A percentile compares a stretch with the other conserved stretches of the same genome.
Evolutionary conservation across 306 rosid genomes (phyloP).

Genomic region (Fragaria nilgerrensis): DNA sequence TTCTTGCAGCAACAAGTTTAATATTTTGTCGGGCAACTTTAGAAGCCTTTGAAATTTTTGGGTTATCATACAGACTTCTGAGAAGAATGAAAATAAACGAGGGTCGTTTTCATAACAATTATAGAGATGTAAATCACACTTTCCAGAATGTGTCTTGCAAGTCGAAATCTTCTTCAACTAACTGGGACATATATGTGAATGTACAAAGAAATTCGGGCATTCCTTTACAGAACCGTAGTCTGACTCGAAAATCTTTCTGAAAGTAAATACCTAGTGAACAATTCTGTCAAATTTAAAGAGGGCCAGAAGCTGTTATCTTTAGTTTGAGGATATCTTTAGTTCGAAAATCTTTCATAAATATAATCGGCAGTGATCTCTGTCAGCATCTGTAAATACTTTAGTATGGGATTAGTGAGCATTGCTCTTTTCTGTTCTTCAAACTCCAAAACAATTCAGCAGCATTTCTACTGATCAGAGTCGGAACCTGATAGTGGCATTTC

Average conservation of each 20-base stretch:
- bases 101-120: neutral
- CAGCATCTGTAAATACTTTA: neutral
- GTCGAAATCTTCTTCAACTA: neutral
- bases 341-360: too few relatives aligned
- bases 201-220: neutral
- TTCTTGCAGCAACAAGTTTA: neutral
- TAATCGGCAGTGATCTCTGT: conserved; percentile 4
- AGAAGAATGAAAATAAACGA: neutral
- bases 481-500: conserved; percentile 65
- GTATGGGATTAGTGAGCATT: neutral
- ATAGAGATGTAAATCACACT: neutral
- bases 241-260: neutral
- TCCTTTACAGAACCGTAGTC: neutral
- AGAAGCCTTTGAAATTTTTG: neutral
- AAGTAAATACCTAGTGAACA: neutral
- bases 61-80: neutral
- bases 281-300: neutral
- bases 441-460: neutral
- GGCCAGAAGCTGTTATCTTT: neutral
- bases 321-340: neutral
- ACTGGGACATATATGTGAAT: neutral
- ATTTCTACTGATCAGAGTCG: conserved; percentile 57
- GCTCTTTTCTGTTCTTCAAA: neutral
- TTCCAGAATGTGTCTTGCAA: neutral
- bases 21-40: neutral